phyloP scores from a whole-genome alignment of 2,329 filamentous ascomycete species.

The Neobulgaria alba region DNA sequence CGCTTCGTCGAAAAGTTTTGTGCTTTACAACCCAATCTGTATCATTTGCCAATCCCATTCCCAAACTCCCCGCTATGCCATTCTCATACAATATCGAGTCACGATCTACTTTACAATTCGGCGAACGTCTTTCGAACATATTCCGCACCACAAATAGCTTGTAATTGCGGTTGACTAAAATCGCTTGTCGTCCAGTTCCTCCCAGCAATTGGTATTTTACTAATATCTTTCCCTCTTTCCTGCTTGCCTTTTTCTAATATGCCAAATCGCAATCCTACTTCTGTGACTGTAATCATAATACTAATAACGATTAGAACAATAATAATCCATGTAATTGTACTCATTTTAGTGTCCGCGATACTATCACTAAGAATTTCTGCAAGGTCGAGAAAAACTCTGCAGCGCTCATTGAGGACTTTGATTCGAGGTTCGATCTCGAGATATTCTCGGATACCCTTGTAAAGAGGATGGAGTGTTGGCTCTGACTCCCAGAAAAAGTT shows the following conservation, averaged over 20 bases:
- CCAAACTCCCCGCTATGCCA: too few species aligned
- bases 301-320: constrained; percentile 87
- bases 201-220: not conserved
- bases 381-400: constrained; percentile 90
- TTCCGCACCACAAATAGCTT: constrained; percentile 25
- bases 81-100: too few species aligned
- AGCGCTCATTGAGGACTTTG: constrained; percentile 93
- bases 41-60: too few species aligned
- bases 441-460: constrained; percentile 90
- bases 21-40: too few species aligned
- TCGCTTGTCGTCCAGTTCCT: constrained; percentile 24
- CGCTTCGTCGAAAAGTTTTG: too few species aligned
- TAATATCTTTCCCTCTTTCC: constrained; percentile 2
- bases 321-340: constrained; percentile 93
- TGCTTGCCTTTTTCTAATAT: constrained; percentile 45
- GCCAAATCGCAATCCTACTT: constrained; percentile 79
- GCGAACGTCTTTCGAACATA: constrained; percentile 19
- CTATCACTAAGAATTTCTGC: constrained; percentile 90
- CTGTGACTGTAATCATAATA: constrained; percentile 83
- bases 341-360: constrained; percentile 93
- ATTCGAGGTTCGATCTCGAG: constrained; percentile 95
- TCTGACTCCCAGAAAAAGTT: constrained; percentile 99
- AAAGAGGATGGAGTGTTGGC: constrained; percentile 87
- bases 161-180: constrained; percentile 22
- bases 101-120: constrained; percentile 11